phyloP scores from a whole-genome alignment of 148 eudicot species.

The Diospyros kaki region DNA sequence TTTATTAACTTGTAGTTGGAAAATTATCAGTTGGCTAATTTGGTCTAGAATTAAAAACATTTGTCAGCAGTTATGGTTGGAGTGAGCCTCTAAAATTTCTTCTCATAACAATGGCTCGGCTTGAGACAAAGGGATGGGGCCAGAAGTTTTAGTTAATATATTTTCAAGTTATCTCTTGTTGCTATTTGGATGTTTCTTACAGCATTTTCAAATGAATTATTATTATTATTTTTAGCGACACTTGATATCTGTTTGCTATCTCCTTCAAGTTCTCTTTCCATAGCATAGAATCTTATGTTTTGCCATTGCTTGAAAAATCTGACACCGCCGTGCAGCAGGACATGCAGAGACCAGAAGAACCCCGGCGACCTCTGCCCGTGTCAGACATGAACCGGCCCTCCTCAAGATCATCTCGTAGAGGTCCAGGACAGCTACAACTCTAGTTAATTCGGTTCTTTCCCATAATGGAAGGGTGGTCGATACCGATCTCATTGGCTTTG shows the following conservation, averaged over 20 bases:
- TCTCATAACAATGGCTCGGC: not conserved
- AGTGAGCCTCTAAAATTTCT: not conserved
- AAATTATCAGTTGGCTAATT: not conserved
- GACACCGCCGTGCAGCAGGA: constrained; percentile 15
- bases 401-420: constrained; percentile 44
- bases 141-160: too few species aligned
- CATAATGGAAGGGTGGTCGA: constrained; percentile 15
- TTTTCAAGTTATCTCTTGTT: too few species aligned
- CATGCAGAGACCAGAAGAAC: constrained; percentile 47
- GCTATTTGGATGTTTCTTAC: too few species aligned
- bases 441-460: constrained; percentile 24
- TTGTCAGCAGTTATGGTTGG: not conserved
- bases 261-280: not conserved
- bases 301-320: not conserved
- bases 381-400: constrained; percentile 40
- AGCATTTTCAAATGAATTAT: too few species aligned
- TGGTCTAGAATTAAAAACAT: not conserved
- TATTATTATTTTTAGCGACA: too few species aligned
- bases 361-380: constrained; percentile 24
- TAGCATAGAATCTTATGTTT: not conserved
- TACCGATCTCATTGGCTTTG: constrained; percentile 20
- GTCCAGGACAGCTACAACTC: constrained; percentile 52
- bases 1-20: not conserved
- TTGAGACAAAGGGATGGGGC: not conserved
- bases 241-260: not conserved